Evolutionary conservation across 108 stramenopile genomes (phyloP).

Genomic region (Chaetoceros muelleri): DNA sequence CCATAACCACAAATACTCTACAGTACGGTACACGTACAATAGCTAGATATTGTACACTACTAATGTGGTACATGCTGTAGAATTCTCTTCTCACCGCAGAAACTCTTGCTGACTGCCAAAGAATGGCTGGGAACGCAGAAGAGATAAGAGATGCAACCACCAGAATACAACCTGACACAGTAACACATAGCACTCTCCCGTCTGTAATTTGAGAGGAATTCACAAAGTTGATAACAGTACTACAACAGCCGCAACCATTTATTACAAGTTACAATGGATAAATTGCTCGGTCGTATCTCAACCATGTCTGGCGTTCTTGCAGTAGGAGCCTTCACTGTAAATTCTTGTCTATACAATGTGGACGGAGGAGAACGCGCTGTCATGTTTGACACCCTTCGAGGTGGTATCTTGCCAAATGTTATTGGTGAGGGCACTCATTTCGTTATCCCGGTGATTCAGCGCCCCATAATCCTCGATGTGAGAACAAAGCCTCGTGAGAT

Average conservation of each 20-base stretch:
- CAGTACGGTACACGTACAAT: too few relatives aligned
- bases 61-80: too few relatives aligned
- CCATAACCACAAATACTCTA: too few relatives aligned
- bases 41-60: too few relatives aligned
- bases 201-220: too few relatives aligned
- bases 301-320: conserved; percentile 58
- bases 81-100: too few relatives aligned
- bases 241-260: background rate
- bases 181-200: too few relatives aligned
- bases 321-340: conserved; percentile 71
- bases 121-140: too few relatives aligned
- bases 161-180: too few relatives aligned
- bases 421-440: conserved; percentile 95
- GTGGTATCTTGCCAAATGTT: conserved; percentile 87
- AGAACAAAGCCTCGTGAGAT: conserved; percentile 94
- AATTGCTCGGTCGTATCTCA: conserved; percentile 44
- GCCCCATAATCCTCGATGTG: conserved; percentile 92
- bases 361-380: conserved; percentile 98
- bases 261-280: conserved; percentile 26
- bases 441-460: conserved; percentile 79
- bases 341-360: conserved; percentile 86
- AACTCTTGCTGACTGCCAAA: too few relatives aligned
- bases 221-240: too few relatives aligned
- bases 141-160: too few relatives aligned
- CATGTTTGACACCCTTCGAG: conserved; percentile 93